Conservation (phyloP, 2,329 filamentous ascomycete genomes). For the Claviceps sp. region DNA sequence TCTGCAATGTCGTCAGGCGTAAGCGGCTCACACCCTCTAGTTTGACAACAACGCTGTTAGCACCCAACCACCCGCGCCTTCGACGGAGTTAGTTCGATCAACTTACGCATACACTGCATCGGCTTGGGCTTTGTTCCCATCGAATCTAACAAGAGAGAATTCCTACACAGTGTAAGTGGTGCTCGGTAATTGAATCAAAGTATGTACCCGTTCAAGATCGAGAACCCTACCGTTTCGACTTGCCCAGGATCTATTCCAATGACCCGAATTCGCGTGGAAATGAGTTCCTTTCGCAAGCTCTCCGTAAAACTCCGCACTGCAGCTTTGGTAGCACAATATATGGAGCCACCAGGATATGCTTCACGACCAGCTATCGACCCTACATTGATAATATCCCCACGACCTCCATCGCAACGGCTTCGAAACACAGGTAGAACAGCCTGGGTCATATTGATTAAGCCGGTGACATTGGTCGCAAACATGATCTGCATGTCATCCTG, state of each 20-base stretch:
- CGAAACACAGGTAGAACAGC: slow-evolving; percentile 75
- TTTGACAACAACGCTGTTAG: not conserved
- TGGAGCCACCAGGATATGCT: slow-evolving; percentile 70
- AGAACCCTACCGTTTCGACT: slow-evolving; percentile 58
- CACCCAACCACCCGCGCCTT: not conserved
- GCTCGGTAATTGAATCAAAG: not conserved
- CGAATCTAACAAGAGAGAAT: slow-evolving; percentile 79
- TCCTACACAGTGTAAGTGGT: slow-evolving; percentile 34
- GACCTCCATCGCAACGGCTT: slow-evolving; percentile 57
- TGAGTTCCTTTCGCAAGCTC: slow-evolving; percentile 66
- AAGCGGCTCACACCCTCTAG: slow-evolving; percentile 62
- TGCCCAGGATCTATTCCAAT: slow-evolving; percentile 88
- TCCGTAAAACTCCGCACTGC: slow-evolving; percentile 79
- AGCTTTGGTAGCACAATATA: slow-evolving; percentile 90
- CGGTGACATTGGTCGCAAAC: slow-evolving; percentile 88
- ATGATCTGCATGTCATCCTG: slow-evolving; percentile 74
- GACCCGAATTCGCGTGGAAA: slow-evolving; percentile 65
- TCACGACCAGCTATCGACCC: slow-evolving; percentile 83
- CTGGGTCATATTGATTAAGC: slow-evolving; percentile 94
- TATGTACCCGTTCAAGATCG: not conserved
- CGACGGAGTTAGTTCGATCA: not conserved
- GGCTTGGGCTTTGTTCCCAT: slow-evolving; percentile 79
- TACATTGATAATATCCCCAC: slow-evolving; percentile 89
- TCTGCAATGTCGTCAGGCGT: slow-evolving; percentile 88
- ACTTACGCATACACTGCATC: slow-evolving; percentile 76